These are phyloP conservation scores for Stagonosporopsis rhizophila DNA, from an alignment of 2,329 filamentous ascomycete genomes.

Conservation along the genomic window DNA sequence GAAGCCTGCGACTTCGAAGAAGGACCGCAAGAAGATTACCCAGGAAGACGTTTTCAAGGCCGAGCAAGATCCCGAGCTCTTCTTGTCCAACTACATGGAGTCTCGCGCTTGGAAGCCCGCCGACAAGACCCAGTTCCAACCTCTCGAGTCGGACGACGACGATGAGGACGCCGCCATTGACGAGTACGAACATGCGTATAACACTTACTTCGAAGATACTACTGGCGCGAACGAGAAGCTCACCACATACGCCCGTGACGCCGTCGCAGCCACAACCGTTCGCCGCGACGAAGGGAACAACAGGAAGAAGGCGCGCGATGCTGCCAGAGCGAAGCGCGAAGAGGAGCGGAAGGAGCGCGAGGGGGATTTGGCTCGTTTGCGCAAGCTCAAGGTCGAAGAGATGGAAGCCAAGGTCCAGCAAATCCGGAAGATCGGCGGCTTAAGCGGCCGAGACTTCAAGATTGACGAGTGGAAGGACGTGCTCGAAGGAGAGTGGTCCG, in stretches of 20 bases:
- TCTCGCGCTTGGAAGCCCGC: conserved; percentile 85
- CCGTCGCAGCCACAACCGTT: conserved; percentile 81
- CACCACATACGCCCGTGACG: conserved; percentile 86
- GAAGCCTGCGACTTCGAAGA: conserved; percentile 46
- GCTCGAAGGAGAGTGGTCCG: conserved; percentile 86
- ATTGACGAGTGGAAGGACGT: conserved; percentile 86
- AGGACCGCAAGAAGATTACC: conserved; percentile 49
- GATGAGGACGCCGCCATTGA: conserved; percentile 77
- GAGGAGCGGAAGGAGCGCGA: conserved; percentile 77
- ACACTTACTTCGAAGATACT: conserved; percentile 94
- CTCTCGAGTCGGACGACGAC: conserved; percentile 93
- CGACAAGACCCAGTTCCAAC: conserved; percentile 71
- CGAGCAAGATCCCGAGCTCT: conserved; percentile 88
- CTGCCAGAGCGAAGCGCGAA: conserved; percentile 78
- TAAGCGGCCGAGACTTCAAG: conserved; percentile 69
- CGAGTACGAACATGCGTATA: conserved; percentile 90
- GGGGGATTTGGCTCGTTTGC: conserved; percentile 81
- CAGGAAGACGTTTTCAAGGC: conserved; percentile 71
- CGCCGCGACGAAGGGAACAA: conserved; percentile 81
- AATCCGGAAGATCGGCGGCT: conserved; percentile 87
- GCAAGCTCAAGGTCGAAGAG: conserved; percentile 89
- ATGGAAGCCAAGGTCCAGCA: conserved; percentile 84
- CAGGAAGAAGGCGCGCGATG: conserved; percentile 79
- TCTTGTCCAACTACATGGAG: conserved; percentile 94
- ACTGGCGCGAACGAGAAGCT: conserved; percentile 86